phyloP scores from a whole-genome alignment of 2,329 filamentous ascomycete genomes.

The Fusarium transvaalense region DNA sequence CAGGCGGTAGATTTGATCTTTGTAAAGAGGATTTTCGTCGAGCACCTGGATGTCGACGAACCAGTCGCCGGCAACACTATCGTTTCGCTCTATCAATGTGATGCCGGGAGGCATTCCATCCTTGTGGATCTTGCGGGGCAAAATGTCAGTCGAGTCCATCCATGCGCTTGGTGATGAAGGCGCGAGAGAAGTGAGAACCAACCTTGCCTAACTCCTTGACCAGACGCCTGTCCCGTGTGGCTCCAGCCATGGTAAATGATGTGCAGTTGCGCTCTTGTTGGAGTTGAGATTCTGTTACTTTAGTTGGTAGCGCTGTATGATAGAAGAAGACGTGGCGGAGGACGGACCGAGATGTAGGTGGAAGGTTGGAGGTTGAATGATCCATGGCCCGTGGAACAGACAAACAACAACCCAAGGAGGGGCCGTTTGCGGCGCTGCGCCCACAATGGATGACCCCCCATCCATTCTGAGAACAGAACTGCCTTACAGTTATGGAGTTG shows the following conservation, averaged over 20 bases:
- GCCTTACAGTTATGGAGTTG: neutral
- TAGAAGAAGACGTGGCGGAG: slow-evolving; percentile 15
- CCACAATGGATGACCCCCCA: slow-evolving; percentile 25
- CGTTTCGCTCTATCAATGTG: slow-evolving; percentile 81
- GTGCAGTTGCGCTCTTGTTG: slow-evolving; percentile 5
- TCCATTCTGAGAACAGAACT: slow-evolving; percentile 14
- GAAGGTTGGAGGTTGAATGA: slow-evolving; percentile 21
- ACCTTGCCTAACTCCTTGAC: slow-evolving; percentile 72
- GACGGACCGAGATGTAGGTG: slow-evolving; percentile 27
- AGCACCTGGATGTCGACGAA: slow-evolving; percentile 91
- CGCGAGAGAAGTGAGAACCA: slow-evolving; percentile 17
- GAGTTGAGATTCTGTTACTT: neutral
- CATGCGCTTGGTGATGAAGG: slow-evolving; percentile 1
- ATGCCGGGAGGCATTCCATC: slow-evolving; percentile 76
- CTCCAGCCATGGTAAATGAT: slow-evolving; percentile 54
- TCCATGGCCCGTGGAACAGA: slow-evolving; percentile 29
- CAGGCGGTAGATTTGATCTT: slow-evolving; percentile 81
- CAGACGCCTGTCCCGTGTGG: slow-evolving; percentile 68
- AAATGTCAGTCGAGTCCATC: slow-evolving; percentile 35
- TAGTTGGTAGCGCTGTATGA: slow-evolving; percentile 3
- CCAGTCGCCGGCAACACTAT: slow-evolving; percentile 82
- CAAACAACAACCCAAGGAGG: slow-evolving; percentile 29
- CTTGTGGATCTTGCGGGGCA: slow-evolving; percentile 64
- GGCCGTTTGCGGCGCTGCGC: slow-evolving; percentile 40
- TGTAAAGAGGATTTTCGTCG: slow-evolving; percentile 90